Conservation (phyloP, 331 rosid genomes). For the Arachis monticola region DNA sequence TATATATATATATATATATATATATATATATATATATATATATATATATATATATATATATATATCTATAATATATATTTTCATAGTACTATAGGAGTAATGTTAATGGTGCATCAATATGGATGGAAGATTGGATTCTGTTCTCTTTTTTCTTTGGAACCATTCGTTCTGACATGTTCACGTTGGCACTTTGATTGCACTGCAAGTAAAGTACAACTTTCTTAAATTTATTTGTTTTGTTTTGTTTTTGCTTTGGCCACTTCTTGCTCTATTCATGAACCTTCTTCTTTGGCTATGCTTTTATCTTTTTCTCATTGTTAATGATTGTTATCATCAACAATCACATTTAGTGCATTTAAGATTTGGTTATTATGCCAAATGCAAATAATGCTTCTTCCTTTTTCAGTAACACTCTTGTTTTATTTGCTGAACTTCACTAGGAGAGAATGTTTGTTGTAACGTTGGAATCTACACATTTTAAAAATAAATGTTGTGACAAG, state of each 20-base stretch:
- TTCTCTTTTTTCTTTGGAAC: conserved; percentile 29
- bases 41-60: too few relatives aligned
- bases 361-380: not conserved
- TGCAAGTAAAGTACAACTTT: conserved; percentile 43
- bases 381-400: not conserved
- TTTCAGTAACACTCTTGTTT: too few relatives aligned
- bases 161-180: conserved; percentile 36
- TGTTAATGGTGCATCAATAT: not conserved
- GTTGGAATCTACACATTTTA: too few relatives aligned
- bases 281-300: not conserved
- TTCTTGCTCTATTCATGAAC: conserved; percentile 25
- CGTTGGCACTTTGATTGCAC: conserved; percentile 47
- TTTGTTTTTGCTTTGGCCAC: conserved; percentile 43
- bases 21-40: too few relatives aligned
- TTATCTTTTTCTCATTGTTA: not conserved
- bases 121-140: conserved; percentile 26
- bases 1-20: too few relatives aligned
- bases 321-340: not conserved
- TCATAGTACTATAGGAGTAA: not conserved
- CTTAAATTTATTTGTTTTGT: conserved; percentile 44
- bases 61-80: too few relatives aligned
- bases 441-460: too few relatives aligned
- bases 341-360: not conserved
- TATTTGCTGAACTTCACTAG: too few relatives aligned
- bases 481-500: too few relatives aligned